These are phyloP conservation scores for Aureobasidium subglaciale DNA, from an alignment of 2,329 filamentous ascomycete genomes.

Conservation along the genomic window DNA sequence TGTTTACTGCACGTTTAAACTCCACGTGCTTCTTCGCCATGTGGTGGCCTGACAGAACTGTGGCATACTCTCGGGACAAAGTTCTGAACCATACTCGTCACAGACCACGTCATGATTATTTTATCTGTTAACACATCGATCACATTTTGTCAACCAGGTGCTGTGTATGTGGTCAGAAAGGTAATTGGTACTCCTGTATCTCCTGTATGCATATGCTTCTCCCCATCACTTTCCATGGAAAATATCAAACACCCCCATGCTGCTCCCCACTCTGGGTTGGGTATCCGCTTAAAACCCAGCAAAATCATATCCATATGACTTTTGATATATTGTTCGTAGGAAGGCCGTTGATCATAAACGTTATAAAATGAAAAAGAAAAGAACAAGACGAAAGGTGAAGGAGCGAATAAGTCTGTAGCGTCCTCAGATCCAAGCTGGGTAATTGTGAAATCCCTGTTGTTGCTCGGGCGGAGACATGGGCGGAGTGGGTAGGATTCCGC, in stretches of 20 bases:
- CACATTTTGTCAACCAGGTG: too few relatives aligned
- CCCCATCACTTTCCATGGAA: not conserved
- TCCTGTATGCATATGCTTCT: not conserved
- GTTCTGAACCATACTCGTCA: not conserved
- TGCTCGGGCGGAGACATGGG: slow-evolving; percentile 14
- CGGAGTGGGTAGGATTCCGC: not conserved
- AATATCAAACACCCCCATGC: slow-evolving; percentile 7
- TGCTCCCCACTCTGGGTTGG: slow-evolving; percentile 5
- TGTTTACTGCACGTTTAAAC: not conserved
- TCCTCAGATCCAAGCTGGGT: slow-evolving; percentile 14
- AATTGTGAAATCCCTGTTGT: slow-evolving; percentile 5
- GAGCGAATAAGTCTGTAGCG: not conserved
- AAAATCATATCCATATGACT: slow-evolving; percentile 11
- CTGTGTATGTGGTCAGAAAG: not conserved
- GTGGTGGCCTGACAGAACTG: not conserved
- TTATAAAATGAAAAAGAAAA: not conserved
- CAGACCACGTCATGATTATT: too few relatives aligned
- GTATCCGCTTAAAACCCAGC: slow-evolving; percentile 12
- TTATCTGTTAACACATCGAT: too few relatives aligned
- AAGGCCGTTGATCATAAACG: slow-evolving; percentile 7
- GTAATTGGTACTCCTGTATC: not conserved
- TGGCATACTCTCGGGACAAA: not conserved
- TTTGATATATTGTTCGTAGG: slow-evolving; percentile 7
- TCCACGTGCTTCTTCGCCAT: not conserved
- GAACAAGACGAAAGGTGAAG: not conserved